Evolutionary conservation across 2,329 filamentous ascomycete species (phyloP).

Genomic region (Metarhizium brunneum): DNA sequence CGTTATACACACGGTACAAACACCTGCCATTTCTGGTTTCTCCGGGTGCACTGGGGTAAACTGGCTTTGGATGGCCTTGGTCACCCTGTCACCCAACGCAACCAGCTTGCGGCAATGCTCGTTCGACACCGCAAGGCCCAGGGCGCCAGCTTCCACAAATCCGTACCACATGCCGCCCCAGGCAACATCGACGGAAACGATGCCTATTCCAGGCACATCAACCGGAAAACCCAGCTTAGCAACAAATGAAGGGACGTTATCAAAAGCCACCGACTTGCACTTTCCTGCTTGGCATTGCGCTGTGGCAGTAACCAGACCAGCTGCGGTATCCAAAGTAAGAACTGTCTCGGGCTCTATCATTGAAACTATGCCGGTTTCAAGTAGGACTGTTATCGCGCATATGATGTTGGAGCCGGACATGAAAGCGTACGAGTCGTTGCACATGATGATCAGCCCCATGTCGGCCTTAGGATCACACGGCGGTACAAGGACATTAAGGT

Average conservation of each 20-base stretch:
- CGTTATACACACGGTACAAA: slow-evolving; percentile 28
- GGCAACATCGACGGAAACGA: slow-evolving; percentile 31
- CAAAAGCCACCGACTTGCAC: slow-evolving; percentile 32
- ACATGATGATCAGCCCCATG: slow-evolving; percentile 37
- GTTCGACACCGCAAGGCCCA: slow-evolving; percentile 25
- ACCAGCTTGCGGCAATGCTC: slow-evolving; percentile 25
- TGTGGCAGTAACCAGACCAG: slow-evolving; percentile 30
- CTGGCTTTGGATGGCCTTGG: slow-evolving; percentile 23
- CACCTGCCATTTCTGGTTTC: slow-evolving; percentile 29
- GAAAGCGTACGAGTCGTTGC: slow-evolving; percentile 30
- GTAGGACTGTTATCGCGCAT: slow-evolving; percentile 31
- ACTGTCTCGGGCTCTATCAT: slow-evolving; percentile 34
- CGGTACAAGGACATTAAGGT: slow-evolving; percentile 29
- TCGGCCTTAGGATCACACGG: slow-evolving; percentile 34
- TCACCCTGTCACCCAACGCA: slow-evolving; percentile 32
- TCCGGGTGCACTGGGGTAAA: slow-evolving; percentile 32
- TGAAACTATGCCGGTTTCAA: slow-evolving; percentile 36
- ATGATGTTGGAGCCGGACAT: slow-evolving; percentile 36
- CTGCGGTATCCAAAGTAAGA: slow-evolving; percentile 32
- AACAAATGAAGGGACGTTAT: slow-evolving; percentile 36
- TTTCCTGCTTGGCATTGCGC: slow-evolving; percentile 33
- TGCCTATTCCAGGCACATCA: slow-evolving; percentile 30
- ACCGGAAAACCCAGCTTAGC: slow-evolving; percentile 28
- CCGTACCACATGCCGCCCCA: slow-evolving; percentile 38
- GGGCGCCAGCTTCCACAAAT: slow-evolving; percentile 27